Conservation (phyloP, 2,329 filamentous ascomycete genomes). For the Xylariaceae sp. region DNA sequence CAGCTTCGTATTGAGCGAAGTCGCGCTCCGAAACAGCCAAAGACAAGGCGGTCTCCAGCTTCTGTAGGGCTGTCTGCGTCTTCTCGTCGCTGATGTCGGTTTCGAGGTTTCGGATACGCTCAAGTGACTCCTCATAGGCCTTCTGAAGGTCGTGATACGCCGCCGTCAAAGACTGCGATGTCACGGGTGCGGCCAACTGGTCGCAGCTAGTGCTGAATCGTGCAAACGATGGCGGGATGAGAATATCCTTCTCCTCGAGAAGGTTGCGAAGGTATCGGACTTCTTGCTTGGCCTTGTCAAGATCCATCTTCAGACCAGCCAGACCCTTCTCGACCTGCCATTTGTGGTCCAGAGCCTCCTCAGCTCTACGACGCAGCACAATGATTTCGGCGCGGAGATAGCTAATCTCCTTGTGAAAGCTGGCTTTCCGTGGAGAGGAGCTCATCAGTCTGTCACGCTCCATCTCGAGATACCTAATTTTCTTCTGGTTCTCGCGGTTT, state of each 20-base stretch:
- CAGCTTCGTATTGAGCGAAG: slow-evolving; percentile 60
- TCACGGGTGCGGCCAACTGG: slow-evolving; percentile 46
- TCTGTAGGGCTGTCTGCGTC: slow-evolving; percentile 56
- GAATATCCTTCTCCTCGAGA: slow-evolving; percentile 76
- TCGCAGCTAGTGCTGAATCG: slow-evolving; percentile 39
- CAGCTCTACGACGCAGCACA: slow-evolving; percentile 75
- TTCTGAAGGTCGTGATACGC: slow-evolving; percentile 71
- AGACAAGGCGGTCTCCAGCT: slow-evolving; percentile 63
- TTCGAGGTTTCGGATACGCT: slow-evolving; percentile 62
- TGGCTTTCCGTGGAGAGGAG: slow-evolving; percentile 64
- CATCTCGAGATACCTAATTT: slow-evolving; percentile 66
- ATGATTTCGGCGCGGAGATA: slow-evolving; percentile 80
- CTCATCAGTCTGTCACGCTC: slow-evolving; percentile 71
- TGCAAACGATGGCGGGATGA: slow-evolving; percentile 57
- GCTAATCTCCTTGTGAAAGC: slow-evolving; percentile 78
- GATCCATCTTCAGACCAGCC: slow-evolving; percentile 86
- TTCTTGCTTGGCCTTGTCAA: slow-evolving; percentile 92
- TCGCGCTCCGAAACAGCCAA: slow-evolving; percentile 68
- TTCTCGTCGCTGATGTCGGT: slow-evolving; percentile 49
- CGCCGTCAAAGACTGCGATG: slow-evolving; percentile 65
- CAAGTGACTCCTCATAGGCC: slow-evolving; percentile 62
- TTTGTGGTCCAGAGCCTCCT: slow-evolving; percentile 92
- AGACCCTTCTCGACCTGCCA: slow-evolving; percentile 93
- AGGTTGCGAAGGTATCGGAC: slow-evolving; percentile 75
- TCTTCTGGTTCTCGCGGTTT: slow-evolving; percentile 76